Base-by-base conservation (phyloP, 768 basidiomycete species). In the Calocybe cyanea region DNA sequence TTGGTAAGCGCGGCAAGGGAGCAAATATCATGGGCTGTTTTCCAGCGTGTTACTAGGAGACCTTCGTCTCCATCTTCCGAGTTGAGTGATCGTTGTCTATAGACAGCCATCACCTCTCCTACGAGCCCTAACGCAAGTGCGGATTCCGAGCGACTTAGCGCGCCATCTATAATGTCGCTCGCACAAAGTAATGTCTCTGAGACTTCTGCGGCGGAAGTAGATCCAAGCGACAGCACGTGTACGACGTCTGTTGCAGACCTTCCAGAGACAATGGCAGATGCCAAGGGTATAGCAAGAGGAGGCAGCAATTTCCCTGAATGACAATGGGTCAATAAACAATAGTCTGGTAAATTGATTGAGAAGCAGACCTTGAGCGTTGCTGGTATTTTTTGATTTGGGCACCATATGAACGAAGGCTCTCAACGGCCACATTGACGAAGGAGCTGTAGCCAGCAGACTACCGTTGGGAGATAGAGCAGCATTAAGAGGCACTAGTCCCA, bases 21-120 rank as follows among this genome's bases (percentile, higher is more conserved):
- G 51, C 78, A 80, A 41, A 87, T 73, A 45, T 88, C 83, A 43
- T 80, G 81, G 2, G 77, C 77, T n/a, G 75, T 72, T 52, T 70
- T 69, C 76, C 79, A 83, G n/a, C 79, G 72, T 2, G 61, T 64
- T 18, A 66, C 64, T 19, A 80, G 54, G 4, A 61, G 46, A 8
- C 72, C 68, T 38, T 39, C 44, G 63, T 60, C 13, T 60, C 57
- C 33, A 57, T 62, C 39, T 18, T 49, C 34, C 5, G 45, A n/a
- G 45, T 5, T 10, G 9, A 43, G 18, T 4, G 38, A 36, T 30
- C 45, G 49, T 23, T 15, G 62, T 59, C 72, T 76, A 38, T 87
- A 70, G 15, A 80, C 61, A 50, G 80, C 83, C 31, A 70, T 61
- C 8, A 70, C 61, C 19, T 69, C 54, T 2, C 75, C 75, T 25